phyloP scores from a whole-genome alignment of 305 asterid species.

The Caryopteris hybrid region DNA sequence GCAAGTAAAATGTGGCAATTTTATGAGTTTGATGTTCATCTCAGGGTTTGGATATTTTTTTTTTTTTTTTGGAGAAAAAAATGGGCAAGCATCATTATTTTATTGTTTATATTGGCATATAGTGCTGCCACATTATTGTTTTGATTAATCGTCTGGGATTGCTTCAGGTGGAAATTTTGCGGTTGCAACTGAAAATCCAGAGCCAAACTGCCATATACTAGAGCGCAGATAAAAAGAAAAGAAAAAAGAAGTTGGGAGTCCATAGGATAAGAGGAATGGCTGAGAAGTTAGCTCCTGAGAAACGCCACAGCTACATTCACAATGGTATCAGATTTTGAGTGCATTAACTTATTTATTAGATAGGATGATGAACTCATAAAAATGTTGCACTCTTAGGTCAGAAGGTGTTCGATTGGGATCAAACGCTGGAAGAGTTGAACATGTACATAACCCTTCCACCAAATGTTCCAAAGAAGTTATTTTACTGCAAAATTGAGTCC shows the following conservation, averaged over 20 bases:
- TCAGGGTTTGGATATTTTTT: not conserved
- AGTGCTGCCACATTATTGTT: not conserved
- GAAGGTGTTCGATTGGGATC: constrained; percentile 98
- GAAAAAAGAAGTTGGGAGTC: not conserved
- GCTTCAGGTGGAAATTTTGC: not conserved
- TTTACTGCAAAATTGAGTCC: constrained; percentile 65
- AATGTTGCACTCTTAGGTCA: constrained; percentile 49
- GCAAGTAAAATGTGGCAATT: no score
- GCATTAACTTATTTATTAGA: not conserved
- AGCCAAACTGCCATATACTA: not conserved
- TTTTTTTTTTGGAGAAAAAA: not conserved
- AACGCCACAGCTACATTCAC: constrained; percentile 68
- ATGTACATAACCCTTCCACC: constrained; percentile 81
- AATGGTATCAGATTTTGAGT: constrained; percentile 40
- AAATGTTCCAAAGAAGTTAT: constrained; percentile 78
- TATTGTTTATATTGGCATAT: not conserved
- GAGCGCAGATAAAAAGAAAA: constrained; percentile 2
- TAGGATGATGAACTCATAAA: constrained; percentile 5
- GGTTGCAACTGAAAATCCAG: not conserved
- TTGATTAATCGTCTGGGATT: no score
- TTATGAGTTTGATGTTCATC: no score
- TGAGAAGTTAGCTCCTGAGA: constrained; percentile 75
- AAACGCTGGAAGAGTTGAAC: constrained; percentile 92
- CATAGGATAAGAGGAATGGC: constrained; percentile 7
- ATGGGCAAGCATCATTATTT: not conserved